phyloP scores from a whole-genome alignment of 1,139 yeast species.

The Suhomyces wounanorum region DNA sequence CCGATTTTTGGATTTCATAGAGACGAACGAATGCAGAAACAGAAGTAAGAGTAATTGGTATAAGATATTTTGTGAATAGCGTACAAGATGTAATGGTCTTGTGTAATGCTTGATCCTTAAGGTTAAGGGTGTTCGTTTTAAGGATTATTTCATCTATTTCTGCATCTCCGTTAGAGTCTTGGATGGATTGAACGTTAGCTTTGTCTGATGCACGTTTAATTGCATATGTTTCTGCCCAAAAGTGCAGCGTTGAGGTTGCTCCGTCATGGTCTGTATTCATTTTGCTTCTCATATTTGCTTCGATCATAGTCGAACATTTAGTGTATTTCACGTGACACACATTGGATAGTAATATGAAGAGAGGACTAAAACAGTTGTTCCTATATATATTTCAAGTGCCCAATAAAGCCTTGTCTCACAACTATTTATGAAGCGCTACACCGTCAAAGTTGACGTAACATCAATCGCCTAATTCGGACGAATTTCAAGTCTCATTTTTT shows the following conservation, averaged over 20 bases:
- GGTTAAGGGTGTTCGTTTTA: slow-evolving; percentile 16
- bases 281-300: not conserved
- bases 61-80: slow-evolving; percentile 24
- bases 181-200: not conserved
- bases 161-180: not conserved
- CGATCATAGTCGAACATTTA: not conserved
- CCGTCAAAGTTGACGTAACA: not conserved
- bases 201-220: not conserved
- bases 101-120: slow-evolving; percentile 6
- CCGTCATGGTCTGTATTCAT: not conserved
- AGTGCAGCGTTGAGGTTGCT: not conserved
- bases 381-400: not conserved
- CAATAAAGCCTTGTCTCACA: not conserved
- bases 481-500: not conserved
- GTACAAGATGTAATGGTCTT: not conserved
- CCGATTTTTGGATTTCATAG: slow-evolving; percentile 61
- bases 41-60: slow-evolving; percentile 48
- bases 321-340: not conserved
- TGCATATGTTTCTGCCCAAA: not conserved
- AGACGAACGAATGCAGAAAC: slow-evolving; percentile 69
- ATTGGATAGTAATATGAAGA: not conserved
- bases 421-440: not conserved
- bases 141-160: slow-evolving; percentile 17
- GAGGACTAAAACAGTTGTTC: not conserved
- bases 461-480: not conserved